Conservation (phyloP, 2,329 filamentous ascomycete genomes). For the Trichoderma brevicompactum region DNA sequence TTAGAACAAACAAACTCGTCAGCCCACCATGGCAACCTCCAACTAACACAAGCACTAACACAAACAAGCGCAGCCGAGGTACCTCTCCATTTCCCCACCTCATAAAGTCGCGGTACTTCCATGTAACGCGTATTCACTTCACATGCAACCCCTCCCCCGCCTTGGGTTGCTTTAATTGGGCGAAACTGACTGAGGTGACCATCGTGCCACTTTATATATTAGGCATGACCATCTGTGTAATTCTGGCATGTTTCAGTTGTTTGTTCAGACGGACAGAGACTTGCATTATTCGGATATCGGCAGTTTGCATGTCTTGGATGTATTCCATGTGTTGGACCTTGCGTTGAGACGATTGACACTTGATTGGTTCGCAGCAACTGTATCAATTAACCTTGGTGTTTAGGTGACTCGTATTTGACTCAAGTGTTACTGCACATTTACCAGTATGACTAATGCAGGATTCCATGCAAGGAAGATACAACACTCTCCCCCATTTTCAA, state of each 20-base stretch:
- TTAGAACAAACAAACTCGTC: not conserved
- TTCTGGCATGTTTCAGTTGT: not conserved
- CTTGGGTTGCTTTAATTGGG: not conserved
- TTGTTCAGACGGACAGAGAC: too few species aligned
- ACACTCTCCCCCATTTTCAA: too few species aligned
- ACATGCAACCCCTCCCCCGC: conserved; percentile 17
- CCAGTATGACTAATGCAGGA: too few species aligned
- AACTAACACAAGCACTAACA: not conserved
- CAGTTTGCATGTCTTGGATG: too few species aligned
- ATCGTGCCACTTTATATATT: conserved; percentile 15
- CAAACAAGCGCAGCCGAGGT: not conserved
- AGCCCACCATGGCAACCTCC: not conserved
- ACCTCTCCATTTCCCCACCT: conserved; percentile 2
- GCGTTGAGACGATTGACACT: too few species aligned
- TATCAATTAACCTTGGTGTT: too few species aligned
- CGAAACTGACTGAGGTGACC: not conserved
- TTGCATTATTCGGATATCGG: too few species aligned
- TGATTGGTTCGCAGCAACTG: too few species aligned
- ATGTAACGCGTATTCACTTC: not conserved
- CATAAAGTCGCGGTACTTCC: not conserved
- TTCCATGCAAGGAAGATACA: too few species aligned
- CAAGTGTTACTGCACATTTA: too few species aligned
- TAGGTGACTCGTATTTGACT: too few species aligned
- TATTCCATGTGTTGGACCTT: too few species aligned
- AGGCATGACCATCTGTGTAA: not conserved